Percentiles rank a stretch among this genome's conserved stretches.
Evolutionary conservation across 2,329 filamentous ascomycete genomes (phyloP).

Genomic region (Alternaria dauci): DNA sequence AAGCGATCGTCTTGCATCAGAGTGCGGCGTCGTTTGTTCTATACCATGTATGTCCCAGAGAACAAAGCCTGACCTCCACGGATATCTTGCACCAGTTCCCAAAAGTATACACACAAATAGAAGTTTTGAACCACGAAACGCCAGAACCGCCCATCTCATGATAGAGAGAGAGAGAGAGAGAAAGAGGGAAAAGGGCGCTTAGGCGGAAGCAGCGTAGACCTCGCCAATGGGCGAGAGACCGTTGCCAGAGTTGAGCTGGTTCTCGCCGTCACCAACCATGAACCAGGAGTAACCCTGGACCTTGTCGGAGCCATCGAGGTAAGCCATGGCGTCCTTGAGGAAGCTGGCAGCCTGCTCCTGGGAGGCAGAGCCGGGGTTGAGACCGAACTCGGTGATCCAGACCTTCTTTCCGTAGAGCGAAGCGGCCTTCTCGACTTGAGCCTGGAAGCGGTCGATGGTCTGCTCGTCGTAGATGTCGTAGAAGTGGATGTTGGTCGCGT

Average conservation of each 20-base stretch:
- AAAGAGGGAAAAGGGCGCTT: constrained; percentile 1
- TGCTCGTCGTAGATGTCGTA: constrained; percentile 46
- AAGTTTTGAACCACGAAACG: constrained; percentile 10
- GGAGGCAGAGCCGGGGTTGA: constrained; percentile 40
- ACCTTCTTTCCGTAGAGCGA: constrained; percentile 40
- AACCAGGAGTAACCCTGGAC: constrained; percentile 52
- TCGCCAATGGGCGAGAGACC: constrained; percentile 35
- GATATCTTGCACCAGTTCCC: neutral
- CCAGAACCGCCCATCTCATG: neutral
- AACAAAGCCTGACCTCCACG: constrained; percentile 5
- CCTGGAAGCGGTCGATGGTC: constrained; percentile 47
- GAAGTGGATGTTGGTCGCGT: constrained; percentile 52
- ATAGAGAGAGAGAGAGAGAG: neutral
- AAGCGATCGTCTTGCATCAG: constrained; percentile 10
- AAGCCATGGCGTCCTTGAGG: constrained; percentile 46
- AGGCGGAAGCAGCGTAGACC: constrained; percentile 35
- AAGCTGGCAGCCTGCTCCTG: constrained; percentile 43
- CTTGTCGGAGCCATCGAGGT: constrained; percentile 41
- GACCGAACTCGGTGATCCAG: constrained; percentile 53
- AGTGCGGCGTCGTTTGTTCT: constrained; percentile 4
- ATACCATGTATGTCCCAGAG: neutral
- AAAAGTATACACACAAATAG: constrained; percentile 4
- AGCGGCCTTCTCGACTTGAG: constrained; percentile 50
- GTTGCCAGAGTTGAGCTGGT: constrained; percentile 39
- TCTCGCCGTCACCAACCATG: constrained; percentile 45